Percentiles rank a stretch among this genome's conserved stretches.
phyloP scores from a whole-genome alignment of 805 yeast genomes.

The Spathaspora hagerdaliae region DNA sequence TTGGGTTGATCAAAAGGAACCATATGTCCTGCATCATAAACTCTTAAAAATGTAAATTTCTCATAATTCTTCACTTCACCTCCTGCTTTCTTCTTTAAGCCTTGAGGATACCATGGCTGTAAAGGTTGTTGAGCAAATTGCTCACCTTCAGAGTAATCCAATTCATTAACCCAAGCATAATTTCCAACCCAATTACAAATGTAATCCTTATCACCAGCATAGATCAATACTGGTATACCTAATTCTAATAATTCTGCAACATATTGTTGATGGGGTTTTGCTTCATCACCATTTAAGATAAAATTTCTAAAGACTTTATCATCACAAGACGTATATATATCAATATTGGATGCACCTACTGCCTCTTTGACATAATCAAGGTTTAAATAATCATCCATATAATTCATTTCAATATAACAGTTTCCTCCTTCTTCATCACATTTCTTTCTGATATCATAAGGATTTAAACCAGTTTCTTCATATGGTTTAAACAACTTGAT shows the following conservation, averaged over 20 bases:
- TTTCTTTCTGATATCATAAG: constrained; percentile 56
- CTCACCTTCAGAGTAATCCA: constrained; percentile 22
- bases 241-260: constrained; percentile 40
- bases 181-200: constrained; percentile 46
- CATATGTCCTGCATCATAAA: constrained; percentile 94
- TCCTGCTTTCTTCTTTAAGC: constrained; percentile 37
- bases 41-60: constrained; percentile 74
- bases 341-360: constrained; percentile 53
- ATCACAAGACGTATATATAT: constrained; percentile 43
- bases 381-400: constrained; percentile 51
- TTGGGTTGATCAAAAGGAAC: constrained; percentile 89
- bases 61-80: constrained; percentile 77
- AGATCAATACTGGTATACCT: constrained; percentile 37
- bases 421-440: constrained; percentile 47
- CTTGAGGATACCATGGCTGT: constrained; percentile 35
- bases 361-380: constrained; percentile 49
- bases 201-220: constrained; percentile 44
- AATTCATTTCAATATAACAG: constrained; percentile 50
- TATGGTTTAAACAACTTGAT: constrained; percentile 24
- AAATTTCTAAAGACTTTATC: constrained; percentile 49
- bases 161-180: constrained; percentile 36
- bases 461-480: constrained; percentile 52
- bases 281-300: constrained; percentile 59
- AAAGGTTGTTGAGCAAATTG: constrained; percentile 16
- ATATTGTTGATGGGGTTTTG: constrained; percentile 67